A percentile compares a stretch with the other conserved stretches of the same genome.
phyloP scores from a whole-genome alignment of 768 basidiomycete genomes.

The Holtermanniella nyarrowii region DNA sequence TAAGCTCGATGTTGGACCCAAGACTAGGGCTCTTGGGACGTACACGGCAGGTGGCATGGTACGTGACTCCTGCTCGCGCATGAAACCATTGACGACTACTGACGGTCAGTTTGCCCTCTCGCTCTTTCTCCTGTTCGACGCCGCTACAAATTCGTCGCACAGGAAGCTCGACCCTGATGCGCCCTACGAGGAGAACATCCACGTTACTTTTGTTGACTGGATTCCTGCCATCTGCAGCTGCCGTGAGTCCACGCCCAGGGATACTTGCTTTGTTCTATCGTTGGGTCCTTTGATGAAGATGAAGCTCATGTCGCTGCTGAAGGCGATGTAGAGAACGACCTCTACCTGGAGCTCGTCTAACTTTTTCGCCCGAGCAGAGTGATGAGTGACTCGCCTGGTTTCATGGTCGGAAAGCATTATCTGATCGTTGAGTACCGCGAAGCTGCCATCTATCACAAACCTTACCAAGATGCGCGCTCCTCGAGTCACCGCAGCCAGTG shows the following conservation, averaged over 20 bases:
- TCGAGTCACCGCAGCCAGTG: no score
- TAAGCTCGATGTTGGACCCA: slow-evolving; percentile 55
- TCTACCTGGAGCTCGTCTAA: no score
- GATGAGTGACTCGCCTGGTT: no score
- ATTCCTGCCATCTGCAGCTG: slow-evolving; percentile 89
- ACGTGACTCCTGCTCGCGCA: slow-evolving; percentile 40
- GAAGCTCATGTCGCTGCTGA: no score
- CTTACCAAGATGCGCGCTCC: no score
- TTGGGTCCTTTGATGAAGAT: no score
- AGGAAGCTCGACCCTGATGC: slow-evolving; percentile 64
- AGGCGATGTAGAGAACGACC: background rate
- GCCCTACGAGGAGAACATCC: slow-evolving; percentile 59
- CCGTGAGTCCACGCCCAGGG: slow-evolving; percentile 40
- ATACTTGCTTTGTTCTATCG: no score
- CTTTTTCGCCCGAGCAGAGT: no score
- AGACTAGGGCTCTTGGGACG: slow-evolving; percentile 72
- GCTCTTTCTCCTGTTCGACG: slow-evolving; percentile 91
- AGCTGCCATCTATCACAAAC: no score
- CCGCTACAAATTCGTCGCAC: slow-evolving; percentile 78
- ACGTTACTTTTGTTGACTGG: slow-evolving; percentile 93
- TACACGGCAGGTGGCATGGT: slow-evolving; percentile 88
- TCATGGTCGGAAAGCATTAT: no score
- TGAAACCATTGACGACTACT: background rate
- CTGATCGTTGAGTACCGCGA: no score
- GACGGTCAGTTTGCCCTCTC: slow-evolving; percentile 74